Percentiles rank a stretch among this genome's conserved stretches.
Evolutionary conservation across 345 rosid genomes (phyloP).

Genomic region (Aurinia saxatilis): DNA sequence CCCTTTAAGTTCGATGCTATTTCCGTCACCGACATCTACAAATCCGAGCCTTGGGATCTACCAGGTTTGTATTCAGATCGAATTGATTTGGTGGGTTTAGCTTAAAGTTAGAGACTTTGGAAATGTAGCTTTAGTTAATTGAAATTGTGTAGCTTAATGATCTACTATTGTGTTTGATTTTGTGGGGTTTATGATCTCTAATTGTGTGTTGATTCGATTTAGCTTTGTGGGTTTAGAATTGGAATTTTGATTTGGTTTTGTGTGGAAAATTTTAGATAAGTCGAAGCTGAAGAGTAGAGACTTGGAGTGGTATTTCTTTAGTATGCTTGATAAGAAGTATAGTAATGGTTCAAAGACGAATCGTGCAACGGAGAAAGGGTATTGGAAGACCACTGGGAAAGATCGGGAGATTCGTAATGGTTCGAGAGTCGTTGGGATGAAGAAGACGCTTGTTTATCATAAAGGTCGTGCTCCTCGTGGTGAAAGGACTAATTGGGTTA

Average conservation of each 20-base stretch:
- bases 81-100: too few relatives aligned
- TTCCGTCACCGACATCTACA: conserved; percentile 75
- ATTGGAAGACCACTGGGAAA: conserved; percentile 98
- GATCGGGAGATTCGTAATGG: conserved; percentile 54
- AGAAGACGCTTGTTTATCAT: conserved; percentile 95
- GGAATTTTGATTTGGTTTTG: background rate
- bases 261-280: conserved; percentile 41
- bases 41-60: conserved; percentile 95
- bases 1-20: conserved; percentile 71
- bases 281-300: conserved; percentile 85
- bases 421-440: conserved; percentile 68
- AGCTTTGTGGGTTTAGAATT: too few relatives aligned
- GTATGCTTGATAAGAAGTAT: conserved; percentile 76
- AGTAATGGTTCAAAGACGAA: conserved; percentile 83
- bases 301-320: conserved; percentile 94
- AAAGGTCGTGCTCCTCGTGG: conserved; percentile 88
- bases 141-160: too few relatives aligned
- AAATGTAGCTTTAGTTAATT: too few relatives aligned
- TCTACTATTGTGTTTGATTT: too few relatives aligned
- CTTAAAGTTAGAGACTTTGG: too few relatives aligned
- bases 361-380: conserved; percentile 91
- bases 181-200: too few relatives aligned
- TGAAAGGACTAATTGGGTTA: conserved; percentile 91
- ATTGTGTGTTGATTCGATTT: too few relatives aligned
- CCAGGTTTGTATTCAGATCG: too few relatives aligned